Base-by-base conservation (phyloP, 2,329 filamentous ascomycete species). In the Teratosphaeriaceae sp. region DNA sequence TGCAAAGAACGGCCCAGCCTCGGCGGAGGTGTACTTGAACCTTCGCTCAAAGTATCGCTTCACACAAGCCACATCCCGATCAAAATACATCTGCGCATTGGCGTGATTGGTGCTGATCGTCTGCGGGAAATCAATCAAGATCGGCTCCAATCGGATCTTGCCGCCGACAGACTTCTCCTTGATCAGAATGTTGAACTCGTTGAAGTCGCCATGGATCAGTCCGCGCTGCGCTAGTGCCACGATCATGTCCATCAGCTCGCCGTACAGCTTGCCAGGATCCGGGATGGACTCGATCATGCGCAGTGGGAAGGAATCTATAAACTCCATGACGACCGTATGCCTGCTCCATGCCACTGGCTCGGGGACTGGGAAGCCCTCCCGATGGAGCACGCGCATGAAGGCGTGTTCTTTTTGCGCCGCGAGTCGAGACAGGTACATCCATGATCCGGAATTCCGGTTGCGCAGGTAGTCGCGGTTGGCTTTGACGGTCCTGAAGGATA, bases 161-260 rank as follows among this genome's bases (percentile, higher is more conserved):
- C 48, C 51, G 16, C 42, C 50, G 8, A 37, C 31, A 26, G 42
- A 42, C 33, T 72, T 60, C 63, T 97, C 90, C 61, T 92, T 88
- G 62, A 98, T 82, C 24, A 98, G 72, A 51, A 98, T 90, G 64
- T 98, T 98, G 75, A 98, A 98, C 65, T 98, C 94, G 70, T 98
- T 98, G 71, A 94, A 98, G 63, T 98, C 92, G 49, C 92, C 92
- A 62, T 98, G 92, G 48, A 98, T 98, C 37, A 98, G 71, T 5
- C 92, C 92, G 54, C 89, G 81, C 48, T 80, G 80, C 5, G 92
- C 90, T 30, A 98, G 74, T 21, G 82, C 78, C 33, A 98, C 71
- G 43, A 98, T 88, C 55, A 96, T 78, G 31, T 80, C 76, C 59
- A 98, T 94, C 24, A 98, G 72, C 47, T 97, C 88, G n/a, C 82